Conservation (phyloP, 2,329 filamentous ascomycete genomes). For the Mollisiaceae sp. region DNA sequence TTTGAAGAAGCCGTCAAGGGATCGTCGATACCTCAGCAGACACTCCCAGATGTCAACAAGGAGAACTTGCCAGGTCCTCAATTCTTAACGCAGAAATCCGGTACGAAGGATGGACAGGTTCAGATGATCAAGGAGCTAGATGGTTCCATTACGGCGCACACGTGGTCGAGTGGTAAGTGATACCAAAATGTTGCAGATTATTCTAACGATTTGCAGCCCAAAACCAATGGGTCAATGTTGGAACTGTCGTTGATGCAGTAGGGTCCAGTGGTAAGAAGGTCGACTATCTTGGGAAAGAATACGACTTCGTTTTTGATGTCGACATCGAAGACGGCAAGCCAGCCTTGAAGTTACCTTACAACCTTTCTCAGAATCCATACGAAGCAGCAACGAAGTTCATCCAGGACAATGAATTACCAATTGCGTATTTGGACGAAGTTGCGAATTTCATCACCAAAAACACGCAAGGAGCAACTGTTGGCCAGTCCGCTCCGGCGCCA, state of each 20-base stretch:
- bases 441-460: conserved; percentile 92
- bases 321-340: conserved; percentile 95
- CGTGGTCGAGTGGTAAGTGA: conserved; percentile 59
- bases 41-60: conserved; percentile 84
- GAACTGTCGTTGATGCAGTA: conserved; percentile 90
- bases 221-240: conserved; percentile 82
- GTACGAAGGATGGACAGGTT: conserved; percentile 95
- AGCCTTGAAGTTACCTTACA: conserved; percentile 91
- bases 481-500: conserved; percentile 56
- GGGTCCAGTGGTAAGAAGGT: conserved; percentile 80
- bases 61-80: conserved; percentile 89
- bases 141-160: conserved; percentile 83
- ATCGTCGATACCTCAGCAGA: conserved; percentile 87
- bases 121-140: conserved; percentile 87
- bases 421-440: conserved; percentile 88
- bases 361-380: conserved; percentile 90
- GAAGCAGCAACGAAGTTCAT: conserved; percentile 92
- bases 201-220: conserved; percentile 48
- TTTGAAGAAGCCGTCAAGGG: conserved; percentile 84
- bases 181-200: too few relatives aligned
- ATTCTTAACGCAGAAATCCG: conserved; percentile 79
- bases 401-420: conserved; percentile 83
- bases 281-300: conserved; percentile 81
- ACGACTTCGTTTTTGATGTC: conserved; percentile 96
- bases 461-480: conserved; percentile 84